Conservation (phyloP, 805 yeast species). For the Saturnispora silvae region DNA sequence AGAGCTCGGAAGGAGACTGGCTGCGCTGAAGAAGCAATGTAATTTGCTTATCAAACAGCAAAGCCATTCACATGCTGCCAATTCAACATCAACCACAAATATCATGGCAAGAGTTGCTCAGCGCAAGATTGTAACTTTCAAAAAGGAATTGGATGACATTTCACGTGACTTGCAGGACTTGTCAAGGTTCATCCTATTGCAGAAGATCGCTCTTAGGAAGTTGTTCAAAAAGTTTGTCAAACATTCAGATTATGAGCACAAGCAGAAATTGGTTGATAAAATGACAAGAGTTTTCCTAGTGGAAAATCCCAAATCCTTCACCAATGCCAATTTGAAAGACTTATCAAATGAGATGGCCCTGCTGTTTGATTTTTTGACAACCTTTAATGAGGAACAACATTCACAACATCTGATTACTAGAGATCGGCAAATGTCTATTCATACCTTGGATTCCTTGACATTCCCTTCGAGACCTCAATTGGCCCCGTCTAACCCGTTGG, state of each 20-base stretch:
- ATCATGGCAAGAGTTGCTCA: conserved; percentile 15
- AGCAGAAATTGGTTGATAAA: conserved; percentile 25
- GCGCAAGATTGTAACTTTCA: conserved; percentile 18
- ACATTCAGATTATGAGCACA: conserved; percentile 28
- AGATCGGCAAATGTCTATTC: conserved; percentile 10
- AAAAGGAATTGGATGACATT: conserved; percentile 32
- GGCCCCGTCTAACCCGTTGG: conserved; percentile 9
- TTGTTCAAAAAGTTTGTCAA: conserved; percentile 59
- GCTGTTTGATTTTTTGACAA: conserved; percentile 36
- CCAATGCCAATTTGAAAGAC: conserved; percentile 47
- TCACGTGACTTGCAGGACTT: conserved; percentile 50
- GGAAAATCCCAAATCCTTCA: conserved; percentile 43
- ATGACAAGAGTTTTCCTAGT: conserved; percentile 21
- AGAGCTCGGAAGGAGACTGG: conserved; percentile 47
- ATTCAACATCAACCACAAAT: conserved; percentile 7
- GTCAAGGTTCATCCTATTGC: conserved; percentile 61
- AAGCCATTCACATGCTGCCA: too few relatives aligned
- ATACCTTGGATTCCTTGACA: conserved; percentile 19
- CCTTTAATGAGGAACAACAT: not conserved
- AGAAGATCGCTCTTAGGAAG: conserved; percentile 63
- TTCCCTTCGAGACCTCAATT: conserved; percentile 8
- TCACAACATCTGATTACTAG: not conserved
- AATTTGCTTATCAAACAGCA: conserved; percentile 18
- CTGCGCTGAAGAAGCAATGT: conserved; percentile 19
- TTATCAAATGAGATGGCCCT: conserved; percentile 51